phyloP scores from a whole-genome alignment of 768 basidiomycete genomes.

The Leucosporidium yakuticum region DNA sequence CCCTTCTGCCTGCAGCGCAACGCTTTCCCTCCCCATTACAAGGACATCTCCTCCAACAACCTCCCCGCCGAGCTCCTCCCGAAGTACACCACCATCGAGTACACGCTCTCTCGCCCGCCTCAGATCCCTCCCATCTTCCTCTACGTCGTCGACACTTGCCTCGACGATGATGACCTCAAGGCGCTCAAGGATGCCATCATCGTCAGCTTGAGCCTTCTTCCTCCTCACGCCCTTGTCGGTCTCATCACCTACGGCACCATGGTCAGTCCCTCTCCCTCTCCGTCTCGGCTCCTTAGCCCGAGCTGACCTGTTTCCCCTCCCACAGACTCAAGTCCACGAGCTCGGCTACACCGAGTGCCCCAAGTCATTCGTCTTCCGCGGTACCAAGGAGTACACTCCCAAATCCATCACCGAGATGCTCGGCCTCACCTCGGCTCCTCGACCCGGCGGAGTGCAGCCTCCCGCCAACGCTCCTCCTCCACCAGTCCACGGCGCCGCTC shows the following conservation, averaged over 20 bases:
- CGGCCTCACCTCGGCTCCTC: conserved; percentile 62
- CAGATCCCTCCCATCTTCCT: conserved; percentile 94
- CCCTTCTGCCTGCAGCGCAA: conserved; percentile 97
- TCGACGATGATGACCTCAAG: conserved; percentile 87
- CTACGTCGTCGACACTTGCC: conserved; percentile 93
- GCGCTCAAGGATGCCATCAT: conserved; percentile 91
- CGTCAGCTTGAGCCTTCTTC: conserved; percentile 84
- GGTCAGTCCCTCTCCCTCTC: conserved; percentile 51
- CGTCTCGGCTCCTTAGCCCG: neutral
- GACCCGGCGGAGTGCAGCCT: conserved; percentile 63
- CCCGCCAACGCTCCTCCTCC: conserved; percentile 52
- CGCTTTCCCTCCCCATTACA: conserved; percentile 96
- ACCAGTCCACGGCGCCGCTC: conserved; percentile 57
- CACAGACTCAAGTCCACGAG: conserved; percentile 93
- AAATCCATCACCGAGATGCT: conserved; percentile 99
- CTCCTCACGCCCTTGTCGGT: conserved; percentile 89
- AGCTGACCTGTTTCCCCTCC: neutral
- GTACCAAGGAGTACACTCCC: conserved; percentile 88
- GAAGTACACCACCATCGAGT: conserved; percentile 99
- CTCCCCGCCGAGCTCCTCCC: conserved; percentile 91
- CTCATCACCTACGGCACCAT: conserved; percentile 95
- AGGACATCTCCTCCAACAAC: conserved; percentile 95
- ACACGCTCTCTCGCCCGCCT: conserved; percentile 86
- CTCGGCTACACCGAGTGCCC: conserved; percentile 91
- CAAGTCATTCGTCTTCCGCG: conserved; percentile 98